These are phyloP conservation scores for Penicillium polonicum DNA, from an alignment of 2,329 filamentous ascomycete species.

Conservation along the genomic window DNA sequence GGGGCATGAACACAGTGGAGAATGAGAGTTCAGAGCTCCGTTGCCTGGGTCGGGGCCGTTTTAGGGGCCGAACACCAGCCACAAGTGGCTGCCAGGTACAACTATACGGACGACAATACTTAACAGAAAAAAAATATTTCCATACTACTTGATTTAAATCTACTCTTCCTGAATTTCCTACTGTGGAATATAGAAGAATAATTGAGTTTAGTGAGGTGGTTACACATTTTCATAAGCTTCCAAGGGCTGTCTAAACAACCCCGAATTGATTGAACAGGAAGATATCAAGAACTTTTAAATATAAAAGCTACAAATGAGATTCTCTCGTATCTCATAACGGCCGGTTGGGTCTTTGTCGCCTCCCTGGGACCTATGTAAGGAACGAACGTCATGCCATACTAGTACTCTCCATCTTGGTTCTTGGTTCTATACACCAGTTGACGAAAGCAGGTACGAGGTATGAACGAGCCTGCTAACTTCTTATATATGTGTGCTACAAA, in stretches of 20 bases:
- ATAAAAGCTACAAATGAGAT: background rate
- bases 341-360: background rate
- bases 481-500: background rate
- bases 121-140: background rate
- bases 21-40: slow-evolving; percentile 9
- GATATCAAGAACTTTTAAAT: background rate
- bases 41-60: slow-evolving; percentile 9
- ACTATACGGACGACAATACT: background rate
- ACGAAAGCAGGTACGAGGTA: background rate
- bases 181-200: background rate
- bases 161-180: background rate
- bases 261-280: background rate
- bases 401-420: background rate
- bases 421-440: background rate
- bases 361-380: background rate
- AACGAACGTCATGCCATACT: background rate
- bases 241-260: background rate
- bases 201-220: background rate
- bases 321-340: background rate
- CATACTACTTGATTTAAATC: background rate
- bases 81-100: slow-evolving; percentile 12
- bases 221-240: background rate
- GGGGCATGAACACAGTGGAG: slow-evolving; percentile 10
- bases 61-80: slow-evolving; percentile 10
- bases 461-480: background rate